A percentile compares a stretch with the other conserved stretches of the same genome.
Evolutionary conservation across 2,329 filamentous ascomycete species (phyloP).

Genomic region (Blumeria hordei): DNA sequence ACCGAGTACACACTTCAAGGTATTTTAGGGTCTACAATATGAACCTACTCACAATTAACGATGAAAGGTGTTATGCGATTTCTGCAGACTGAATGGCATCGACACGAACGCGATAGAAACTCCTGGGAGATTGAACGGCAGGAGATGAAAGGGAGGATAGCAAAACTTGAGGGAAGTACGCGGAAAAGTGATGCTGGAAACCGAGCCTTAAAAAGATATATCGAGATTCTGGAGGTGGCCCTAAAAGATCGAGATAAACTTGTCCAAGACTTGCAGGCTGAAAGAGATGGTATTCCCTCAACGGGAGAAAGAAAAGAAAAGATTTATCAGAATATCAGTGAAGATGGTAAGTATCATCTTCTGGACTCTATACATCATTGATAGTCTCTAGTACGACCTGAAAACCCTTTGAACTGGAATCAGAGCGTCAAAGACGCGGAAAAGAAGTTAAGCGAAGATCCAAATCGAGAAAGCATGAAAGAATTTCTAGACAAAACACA

Average conservation of each 20-base stretch:
- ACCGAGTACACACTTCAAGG: slow-evolving; percentile 53
- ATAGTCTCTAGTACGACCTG: slow-evolving; percentile 5
- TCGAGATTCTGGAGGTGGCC: slow-evolving; percentile 70
- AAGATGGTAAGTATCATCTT: slow-evolving; percentile 24
- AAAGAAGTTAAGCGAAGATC: slow-evolving; percentile 11
- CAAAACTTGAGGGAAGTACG: slow-evolving; percentile 72
- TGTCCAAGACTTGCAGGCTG: slow-evolving; percentile 24
- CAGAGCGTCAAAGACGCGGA: slow-evolving; percentile 24
- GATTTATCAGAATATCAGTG: slow-evolving; percentile 14
- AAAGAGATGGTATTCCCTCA: slow-evolving; percentile 19
- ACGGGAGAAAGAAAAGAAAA: slow-evolving; percentile 4
- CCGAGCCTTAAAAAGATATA: slow-evolving; percentile 73
- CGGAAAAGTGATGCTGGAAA: slow-evolving; percentile 72
- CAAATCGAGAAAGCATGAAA: slow-evolving; percentile 29
- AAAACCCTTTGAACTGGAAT: slow-evolving; percentile 14
- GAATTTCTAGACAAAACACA: slow-evolving; percentile 39
- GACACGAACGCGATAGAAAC: slow-evolving; percentile 91
- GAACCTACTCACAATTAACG: background rate
- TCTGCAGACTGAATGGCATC: slow-evolving; percentile 96
- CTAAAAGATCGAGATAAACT: slow-evolving; percentile 67
- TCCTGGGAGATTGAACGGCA: slow-evolving; percentile 97
- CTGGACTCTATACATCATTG: background rate
- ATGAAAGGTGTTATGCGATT: slow-evolving; percentile 91
- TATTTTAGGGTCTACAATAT: slow-evolving; percentile 13
- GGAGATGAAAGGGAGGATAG: slow-evolving; percentile 96